A percentile compares a stretch with the other conserved stretches of the same genome.
Evolutionary conservation across 1,284 basidiomycete genomes (phyloP).

Genomic region (Melampsora americana): DNA sequence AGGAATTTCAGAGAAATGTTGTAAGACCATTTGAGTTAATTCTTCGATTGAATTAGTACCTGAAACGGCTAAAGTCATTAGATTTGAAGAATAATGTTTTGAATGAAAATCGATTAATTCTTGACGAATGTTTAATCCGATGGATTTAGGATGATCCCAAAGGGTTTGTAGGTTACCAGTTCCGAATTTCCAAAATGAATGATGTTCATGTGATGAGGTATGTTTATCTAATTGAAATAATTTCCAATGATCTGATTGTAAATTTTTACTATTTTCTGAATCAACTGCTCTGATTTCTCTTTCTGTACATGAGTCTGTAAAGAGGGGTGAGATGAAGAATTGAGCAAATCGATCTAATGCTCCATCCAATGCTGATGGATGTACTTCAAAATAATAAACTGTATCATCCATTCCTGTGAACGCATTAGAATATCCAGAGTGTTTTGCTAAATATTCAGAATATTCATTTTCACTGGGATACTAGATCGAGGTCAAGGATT

Average conservation of each 20-base stretch:
- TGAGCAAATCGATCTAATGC: conserved; percentile 87
- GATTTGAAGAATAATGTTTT: conserved; percentile 84
- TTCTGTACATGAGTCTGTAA: conserved; percentile 82
- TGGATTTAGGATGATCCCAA: conserved; percentile 61
- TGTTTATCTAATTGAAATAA: conserved; percentile 93
- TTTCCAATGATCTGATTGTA: conserved; percentile 93
- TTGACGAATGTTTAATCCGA: conserved; percentile 80
- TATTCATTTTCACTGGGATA: conserved; percentile 92
- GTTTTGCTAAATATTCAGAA: conserved; percentile 80
- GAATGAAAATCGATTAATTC: conserved; percentile 94
- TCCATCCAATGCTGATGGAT: conserved; percentile 75
- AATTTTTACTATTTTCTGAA: conserved; percentile 97
- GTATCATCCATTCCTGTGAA: conserved; percentile 91
- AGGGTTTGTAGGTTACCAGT: conserved; percentile 84
- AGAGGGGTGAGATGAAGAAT: conserved; percentile 92
- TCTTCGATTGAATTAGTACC: conserved; percentile 84
- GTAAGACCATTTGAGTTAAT: conserved; percentile 67
- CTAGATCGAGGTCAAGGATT: conserved; percentile 58
- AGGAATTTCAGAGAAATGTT: conserved; percentile 70
- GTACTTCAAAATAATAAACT: conserved; percentile 87
- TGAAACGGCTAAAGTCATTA: conserved; percentile 87
- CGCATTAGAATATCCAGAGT: conserved; percentile 89
- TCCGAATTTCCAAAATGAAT: conserved; percentile 90
- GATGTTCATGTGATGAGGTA: conserved; percentile 68
- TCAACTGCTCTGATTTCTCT: conserved; percentile 96